Evolutionary conservation across 306 rosid genomes (phyloP), one percentile per base, ranked within the genome.

Genomic region (Vigna hirtella): DNA sequence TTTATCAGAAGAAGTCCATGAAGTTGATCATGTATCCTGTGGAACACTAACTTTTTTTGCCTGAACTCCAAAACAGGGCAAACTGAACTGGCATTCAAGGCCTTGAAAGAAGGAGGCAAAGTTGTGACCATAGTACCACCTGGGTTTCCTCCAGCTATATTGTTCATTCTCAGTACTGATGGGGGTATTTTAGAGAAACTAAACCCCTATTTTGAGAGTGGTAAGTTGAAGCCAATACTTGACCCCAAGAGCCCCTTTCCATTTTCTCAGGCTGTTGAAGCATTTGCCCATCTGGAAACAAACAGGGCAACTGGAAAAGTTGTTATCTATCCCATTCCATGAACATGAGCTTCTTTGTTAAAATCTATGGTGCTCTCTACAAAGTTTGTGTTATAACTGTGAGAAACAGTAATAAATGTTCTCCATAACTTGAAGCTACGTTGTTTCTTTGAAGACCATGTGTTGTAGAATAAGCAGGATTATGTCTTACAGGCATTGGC

Each of bases 161-260:
- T 13, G 0, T 87, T 79, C 79, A 4, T 74, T 3, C 79, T 89
- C 4, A 77, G 63, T 11, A 84, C 92, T 2, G 84, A 74, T 30
- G 91, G 82, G 15, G 17, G 68, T 2, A 17, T 74, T 1, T 83
- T 91, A 34, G 93, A 91, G 87, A 89, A 88, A 57, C 85, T 86
- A 17, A 71, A 57, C 36, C 89, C 92, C 8, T 79, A 83, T 57
- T 62, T 89, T 63, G 91, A 88, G 78, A 88, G 88, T 81, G 94
- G 94, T 13, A 88, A 89, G 84, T 87, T 89, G 84, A 89, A 78
- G 86, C 83, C 97, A 9, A 26, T 91, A 48, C 70, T 91, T 2
- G 94, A 91, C 51, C 90, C 92, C 16, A 89, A 90, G 69, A 34
- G 89, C 32, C 91, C 87, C 0, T 89, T 85, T 65, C 88, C 93